Base-by-base conservation (phyloP, 2,329 filamentous ascomycete species). In the Nigrospora sphaerica region DNA sequence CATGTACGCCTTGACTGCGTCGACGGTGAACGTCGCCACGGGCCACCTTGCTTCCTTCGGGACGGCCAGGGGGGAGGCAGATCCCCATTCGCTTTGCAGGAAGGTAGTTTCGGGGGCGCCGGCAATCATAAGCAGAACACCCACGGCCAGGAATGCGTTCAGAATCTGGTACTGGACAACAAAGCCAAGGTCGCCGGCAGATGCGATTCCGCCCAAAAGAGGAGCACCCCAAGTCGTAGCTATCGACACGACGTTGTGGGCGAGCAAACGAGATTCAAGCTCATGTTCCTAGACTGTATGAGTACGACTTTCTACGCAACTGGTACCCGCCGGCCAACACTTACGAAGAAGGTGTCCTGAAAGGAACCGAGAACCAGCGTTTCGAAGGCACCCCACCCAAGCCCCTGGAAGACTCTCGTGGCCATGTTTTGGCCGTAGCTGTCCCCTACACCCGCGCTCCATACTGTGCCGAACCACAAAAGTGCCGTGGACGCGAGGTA, bases 311-410 rank as follows among this genome's bases (percentile, higher is more conserved):
- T n/a, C 16, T 35, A 6, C 14, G 34, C 34, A 17, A n/a, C 12
- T 12, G 14, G 7, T 11, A 17, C 34, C 6, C 12, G 4, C n/a
- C 3, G 32, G 28, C 33, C n/a, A 23, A 17, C 11, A 60, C 73
- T 60, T 58, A 80, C 77, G 55, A 77, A 81, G 57, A 72, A 81
- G 2, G 74, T 74, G 52, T 82, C 78, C 40, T 77, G 70, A 42
- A 82, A 74, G 2, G 73, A 75, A 2, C 68, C 69, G 32, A 74
- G 60, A 31, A 78, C 64, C 35, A 81, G 59, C 6, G 69, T 72
- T 52, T 82, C 78, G 49, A 81, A 78, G 12, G 73, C 71, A 6
- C 78, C 78, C 74, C 78, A 80, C n/a, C 73, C 78, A 0, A 81
- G 46, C 1, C 77, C 77, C 54, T 81, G 76, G 32, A 81, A 66